Evolutionary conservation across 2,329 filamentous ascomycete species (phyloP).

Genomic region (Epichloe festucae): DNA sequence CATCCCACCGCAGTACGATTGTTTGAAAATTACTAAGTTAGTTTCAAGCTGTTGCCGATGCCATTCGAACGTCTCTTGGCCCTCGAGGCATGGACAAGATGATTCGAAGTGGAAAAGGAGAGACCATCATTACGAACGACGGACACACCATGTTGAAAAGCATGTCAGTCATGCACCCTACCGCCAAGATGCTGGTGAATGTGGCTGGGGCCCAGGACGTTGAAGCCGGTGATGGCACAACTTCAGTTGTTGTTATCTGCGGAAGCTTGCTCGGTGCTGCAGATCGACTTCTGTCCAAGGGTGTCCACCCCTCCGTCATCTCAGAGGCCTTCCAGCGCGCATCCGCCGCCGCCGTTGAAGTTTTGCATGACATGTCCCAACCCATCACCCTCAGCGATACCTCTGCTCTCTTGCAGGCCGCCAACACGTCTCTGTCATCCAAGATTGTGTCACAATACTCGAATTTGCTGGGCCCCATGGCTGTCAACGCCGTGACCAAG

Average conservation of each 20-base stretch:
- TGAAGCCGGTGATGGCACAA: conserved; percentile 95
- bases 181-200: conserved; percentile 97
- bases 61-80: conserved; percentile 89
- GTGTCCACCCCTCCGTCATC: conserved; percentile 90
- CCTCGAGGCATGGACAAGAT: conserved; percentile 99
- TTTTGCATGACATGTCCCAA: conserved; percentile 90
- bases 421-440: conserved; percentile 91
- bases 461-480: conserved; percentile 90
- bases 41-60: conserved; percentile 76
- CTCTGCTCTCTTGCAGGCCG: conserved; percentile 82
- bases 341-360: conserved; percentile 73
- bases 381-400: conserved; percentile 84
- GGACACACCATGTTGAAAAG: conserved; percentile 98
- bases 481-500: conserved; percentile 90
- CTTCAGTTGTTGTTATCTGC: conserved; percentile 94
- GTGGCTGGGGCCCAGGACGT: conserved; percentile 95
- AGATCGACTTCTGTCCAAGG: conserved; percentile 79
- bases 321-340: conserved; percentile 96
- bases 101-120: conserved; percentile 93
- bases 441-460: conserved; percentile 99
- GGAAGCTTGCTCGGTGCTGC: conserved; percentile 89
- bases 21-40: conserved; percentile 3
- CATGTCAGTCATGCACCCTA: conserved; percentile 99
- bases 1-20: neutral
- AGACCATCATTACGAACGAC: conserved; percentile 98